Conservation (phyloP, 169 alveolate genomes). For the Perkinsus marinus region DNA sequence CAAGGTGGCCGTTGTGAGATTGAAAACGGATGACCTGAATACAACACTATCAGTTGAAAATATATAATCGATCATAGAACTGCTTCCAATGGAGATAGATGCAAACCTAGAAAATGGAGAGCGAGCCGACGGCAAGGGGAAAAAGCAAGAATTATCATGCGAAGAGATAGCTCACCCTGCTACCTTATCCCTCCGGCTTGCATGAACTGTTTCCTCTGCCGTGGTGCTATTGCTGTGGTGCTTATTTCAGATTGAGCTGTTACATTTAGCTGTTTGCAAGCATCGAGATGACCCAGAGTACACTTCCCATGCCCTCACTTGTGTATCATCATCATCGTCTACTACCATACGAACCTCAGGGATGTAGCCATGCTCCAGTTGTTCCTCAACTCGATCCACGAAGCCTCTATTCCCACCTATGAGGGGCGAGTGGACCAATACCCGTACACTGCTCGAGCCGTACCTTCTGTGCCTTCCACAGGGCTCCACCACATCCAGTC, state of each 20-base stretch:
- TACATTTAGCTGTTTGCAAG: neutral
- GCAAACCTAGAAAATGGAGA: neutral
- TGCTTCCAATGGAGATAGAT: too few relatives aligned
- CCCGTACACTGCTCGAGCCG: neutral
- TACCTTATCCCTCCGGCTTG: neutral
- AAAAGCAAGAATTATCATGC: too few relatives aligned
- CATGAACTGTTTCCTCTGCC: neutral
- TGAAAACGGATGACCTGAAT: conserved; percentile 1
- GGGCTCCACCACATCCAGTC: neutral
- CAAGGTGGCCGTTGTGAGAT: conserved; percentile 9
- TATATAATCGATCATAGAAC: too few relatives aligned
- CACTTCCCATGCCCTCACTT: neutral
- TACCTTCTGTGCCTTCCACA: neutral
- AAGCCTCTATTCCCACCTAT: neutral
- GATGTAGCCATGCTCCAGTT: neutral
- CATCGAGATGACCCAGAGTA: neutral
- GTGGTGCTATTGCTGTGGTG: neutral
- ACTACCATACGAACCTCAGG: neutral
- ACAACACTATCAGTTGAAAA: too few relatives aligned
- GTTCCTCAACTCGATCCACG: neutral
- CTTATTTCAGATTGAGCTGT: neutral
- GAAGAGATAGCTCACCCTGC: too few relatives aligned
- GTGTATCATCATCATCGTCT: neutral
- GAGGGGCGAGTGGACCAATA: neutral
- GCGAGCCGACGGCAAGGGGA: too few relatives aligned